Evolutionary conservation across 176 grass and related monocot species (phyloP).

Genomic region (Musa troglodytarum): DNA sequence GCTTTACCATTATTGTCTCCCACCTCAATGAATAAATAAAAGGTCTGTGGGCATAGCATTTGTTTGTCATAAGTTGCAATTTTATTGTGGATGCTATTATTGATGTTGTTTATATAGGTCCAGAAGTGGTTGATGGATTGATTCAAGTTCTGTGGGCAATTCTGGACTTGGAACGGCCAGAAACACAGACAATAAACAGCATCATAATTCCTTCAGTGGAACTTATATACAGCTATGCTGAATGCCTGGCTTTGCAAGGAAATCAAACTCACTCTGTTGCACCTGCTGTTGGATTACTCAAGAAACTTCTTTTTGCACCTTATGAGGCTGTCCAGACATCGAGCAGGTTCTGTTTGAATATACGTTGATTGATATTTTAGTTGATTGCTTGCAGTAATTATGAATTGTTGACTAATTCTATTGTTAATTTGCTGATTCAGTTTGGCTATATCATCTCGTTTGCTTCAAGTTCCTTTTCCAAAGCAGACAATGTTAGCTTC

Average conservation of each 20-base stretch:
- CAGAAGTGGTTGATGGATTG: slow-evolving; percentile 73
- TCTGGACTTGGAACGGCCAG: slow-evolving; percentile 78
- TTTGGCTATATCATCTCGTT: slow-evolving; percentile 94
- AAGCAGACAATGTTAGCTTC: slow-evolving; percentile 93
- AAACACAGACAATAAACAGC: slow-evolving; percentile 92
- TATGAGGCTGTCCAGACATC: slow-evolving; percentile 95
- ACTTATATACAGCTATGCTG: slow-evolving; percentile 94
- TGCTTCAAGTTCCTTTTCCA: slow-evolving; percentile 97
- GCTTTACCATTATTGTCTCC: background rate
- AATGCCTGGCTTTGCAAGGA: slow-evolving; percentile 66
- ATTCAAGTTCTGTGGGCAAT: slow-evolving; percentile 97
- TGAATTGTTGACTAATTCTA: background rate
- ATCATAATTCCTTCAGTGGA: slow-evolving; percentile 90
- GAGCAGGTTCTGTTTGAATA: slow-evolving; percentile 51
- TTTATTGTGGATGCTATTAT: background rate
- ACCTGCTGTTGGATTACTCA: slow-evolving; percentile 72
- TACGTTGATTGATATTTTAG: background rate
- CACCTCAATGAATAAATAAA: background rate
- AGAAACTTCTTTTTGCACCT: slow-evolving; percentile 91
- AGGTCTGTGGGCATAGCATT: background rate
- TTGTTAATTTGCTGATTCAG: slow-evolving; percentile 30
- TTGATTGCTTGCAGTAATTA: background rate
- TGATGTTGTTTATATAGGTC: slow-evolving; percentile 45
- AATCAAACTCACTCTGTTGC: slow-evolving; percentile 63
- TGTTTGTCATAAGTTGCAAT: background rate